These are phyloP conservation scores for Colletotrichum cuscutae DNA, from an alignment of 2,329 filamentous ascomycete genomes.

Conservation along the genomic window DNA sequence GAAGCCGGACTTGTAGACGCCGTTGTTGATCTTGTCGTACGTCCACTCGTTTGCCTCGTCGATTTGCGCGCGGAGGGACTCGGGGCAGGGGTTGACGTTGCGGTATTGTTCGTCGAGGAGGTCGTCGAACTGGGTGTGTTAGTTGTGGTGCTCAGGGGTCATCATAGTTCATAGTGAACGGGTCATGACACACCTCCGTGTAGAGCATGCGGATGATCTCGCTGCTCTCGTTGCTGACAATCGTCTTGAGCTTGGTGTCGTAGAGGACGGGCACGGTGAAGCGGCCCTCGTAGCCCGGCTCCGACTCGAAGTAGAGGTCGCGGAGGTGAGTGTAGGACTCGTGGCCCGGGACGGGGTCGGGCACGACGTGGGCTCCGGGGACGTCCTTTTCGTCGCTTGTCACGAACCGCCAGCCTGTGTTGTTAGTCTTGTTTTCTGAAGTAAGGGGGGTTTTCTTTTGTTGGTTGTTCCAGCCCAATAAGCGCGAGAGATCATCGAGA, in stretches of 20 bases:
- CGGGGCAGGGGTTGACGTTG: slow-evolving; percentile 74
- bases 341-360: slow-evolving; percentile 76
- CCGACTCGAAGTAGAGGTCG: slow-evolving; percentile 81
- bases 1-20: slow-evolving; percentile 82
- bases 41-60: slow-evolving; percentile 85
- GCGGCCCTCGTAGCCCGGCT: slow-evolving; percentile 78
- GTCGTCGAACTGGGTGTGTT: slow-evolving; percentile 71
- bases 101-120: slow-evolving; percentile 70
- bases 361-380: slow-evolving; percentile 70
- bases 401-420: slow-evolving; percentile 83
- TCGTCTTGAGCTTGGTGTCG: slow-evolving; percentile 78
- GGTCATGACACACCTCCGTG: slow-evolving; percentile 54
- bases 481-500: neutral
- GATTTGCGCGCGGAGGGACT: slow-evolving; percentile 72
- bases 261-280: slow-evolving; percentile 91
- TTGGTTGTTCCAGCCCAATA: no score
- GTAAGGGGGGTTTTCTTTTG: neutral
- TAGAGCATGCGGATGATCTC: slow-evolving; percentile 95
- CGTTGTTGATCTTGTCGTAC: slow-evolving; percentile 79
- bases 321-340: slow-evolving; percentile 76
- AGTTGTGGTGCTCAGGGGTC: no score
- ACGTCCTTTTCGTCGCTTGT: slow-evolving; percentile 64
- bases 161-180: no score
- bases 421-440: neutral
- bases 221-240: slow-evolving; percentile 91